phyloP scores from a whole-genome alignment of 2,329 filamentous ascomycete species.

The Cladosporium sphaerospermum region DNA sequence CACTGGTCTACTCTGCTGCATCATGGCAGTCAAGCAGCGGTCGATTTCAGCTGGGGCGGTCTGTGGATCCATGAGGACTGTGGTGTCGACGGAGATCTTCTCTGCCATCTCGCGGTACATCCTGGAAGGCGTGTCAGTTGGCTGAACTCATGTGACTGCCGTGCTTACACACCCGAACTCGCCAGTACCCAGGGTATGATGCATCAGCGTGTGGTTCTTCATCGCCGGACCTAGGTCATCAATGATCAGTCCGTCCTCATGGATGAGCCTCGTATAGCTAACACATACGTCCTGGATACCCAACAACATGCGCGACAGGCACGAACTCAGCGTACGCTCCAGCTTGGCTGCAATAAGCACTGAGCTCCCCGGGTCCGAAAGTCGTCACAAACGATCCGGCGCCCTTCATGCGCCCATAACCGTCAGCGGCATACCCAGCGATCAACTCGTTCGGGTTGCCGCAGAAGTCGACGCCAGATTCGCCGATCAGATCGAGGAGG shows the following conservation, averaged over 20 bases:
- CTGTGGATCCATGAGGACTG: conserved; percentile 17
- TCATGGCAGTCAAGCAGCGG: conserved; percentile 20
- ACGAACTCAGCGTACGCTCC: conserved; percentile 70
- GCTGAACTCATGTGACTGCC: not conserved
- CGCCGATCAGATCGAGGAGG: conserved; percentile 30
- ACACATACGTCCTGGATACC: conserved; percentile 35
- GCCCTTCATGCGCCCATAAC: conserved; percentile 67
- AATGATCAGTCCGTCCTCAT: not conserved
- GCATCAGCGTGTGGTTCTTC: conserved; percentile 19
- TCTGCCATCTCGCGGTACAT: conserved; percentile 24
- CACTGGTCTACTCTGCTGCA: conserved; percentile 20
- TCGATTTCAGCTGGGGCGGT: conserved; percentile 25
- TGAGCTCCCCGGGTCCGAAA: conserved; percentile 65
- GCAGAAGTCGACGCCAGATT: conserved; percentile 33
- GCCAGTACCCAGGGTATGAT: conserved; percentile 25
- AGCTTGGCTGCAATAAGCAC: conserved; percentile 65
- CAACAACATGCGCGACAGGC: conserved; percentile 58
- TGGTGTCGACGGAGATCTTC: conserved; percentile 22
- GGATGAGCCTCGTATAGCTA: not conserved
- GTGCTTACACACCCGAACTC: conserved; percentile 14
- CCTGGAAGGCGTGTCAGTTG: not conserved
- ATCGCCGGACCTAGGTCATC: conserved; percentile 11
- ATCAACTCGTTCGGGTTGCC: conserved; percentile 34
- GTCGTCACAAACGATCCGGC: conserved; percentile 67
- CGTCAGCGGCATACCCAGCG: conserved; percentile 64